Evolutionary conservation across 2,329 filamentous ascomycete species (phyloP).

Genomic region (Ophiostoma triangulosporum): DNA sequence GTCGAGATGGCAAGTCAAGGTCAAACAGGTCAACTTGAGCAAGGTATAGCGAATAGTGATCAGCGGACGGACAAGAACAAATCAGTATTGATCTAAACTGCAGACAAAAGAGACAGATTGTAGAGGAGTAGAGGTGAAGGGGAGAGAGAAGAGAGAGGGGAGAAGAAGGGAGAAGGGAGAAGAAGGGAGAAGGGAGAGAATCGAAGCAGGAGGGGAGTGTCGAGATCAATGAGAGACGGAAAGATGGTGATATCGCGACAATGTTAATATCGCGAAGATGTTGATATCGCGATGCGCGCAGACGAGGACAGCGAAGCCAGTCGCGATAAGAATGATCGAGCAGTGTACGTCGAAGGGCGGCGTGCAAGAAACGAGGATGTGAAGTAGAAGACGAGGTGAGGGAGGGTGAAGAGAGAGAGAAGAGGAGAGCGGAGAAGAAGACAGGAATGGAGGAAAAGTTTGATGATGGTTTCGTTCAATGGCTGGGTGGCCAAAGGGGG

Average conservation of each 20-base stretch:
- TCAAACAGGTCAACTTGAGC: constrained; percentile 5
- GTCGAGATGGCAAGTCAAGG: neutral
- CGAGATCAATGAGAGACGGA: neutral
- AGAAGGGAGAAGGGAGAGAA: neutral
- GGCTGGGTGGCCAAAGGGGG: neutral
- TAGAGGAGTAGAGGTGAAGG: neutral
- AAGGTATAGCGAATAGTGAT: neutral
- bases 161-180: neutral
- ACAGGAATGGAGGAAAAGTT: neutral
- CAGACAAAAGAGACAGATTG: neutral
- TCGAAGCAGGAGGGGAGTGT: neutral
- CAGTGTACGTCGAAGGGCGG: too few relatives aligned
- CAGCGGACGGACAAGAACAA: neutral
- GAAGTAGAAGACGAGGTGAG: neutral
- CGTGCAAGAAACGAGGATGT: too few relatives aligned
- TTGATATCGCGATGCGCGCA: too few relatives aligned
- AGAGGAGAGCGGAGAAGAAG: neutral
- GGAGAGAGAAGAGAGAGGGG: neutral
- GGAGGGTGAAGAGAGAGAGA: neutral
- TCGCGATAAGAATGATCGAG: too few relatives aligned
- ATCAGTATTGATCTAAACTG: constrained; percentile 3
- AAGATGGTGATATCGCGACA: too few relatives aligned
- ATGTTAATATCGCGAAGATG: too few relatives aligned
- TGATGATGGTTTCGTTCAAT: neutral
- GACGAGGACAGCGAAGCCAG: too few relatives aligned